Evolutionary conservation across 2,329 filamentous ascomycete genomes (phyloP), one percentile per base, ranked within the genome.

Genomic region (Xylariaceae sp.): DNA sequence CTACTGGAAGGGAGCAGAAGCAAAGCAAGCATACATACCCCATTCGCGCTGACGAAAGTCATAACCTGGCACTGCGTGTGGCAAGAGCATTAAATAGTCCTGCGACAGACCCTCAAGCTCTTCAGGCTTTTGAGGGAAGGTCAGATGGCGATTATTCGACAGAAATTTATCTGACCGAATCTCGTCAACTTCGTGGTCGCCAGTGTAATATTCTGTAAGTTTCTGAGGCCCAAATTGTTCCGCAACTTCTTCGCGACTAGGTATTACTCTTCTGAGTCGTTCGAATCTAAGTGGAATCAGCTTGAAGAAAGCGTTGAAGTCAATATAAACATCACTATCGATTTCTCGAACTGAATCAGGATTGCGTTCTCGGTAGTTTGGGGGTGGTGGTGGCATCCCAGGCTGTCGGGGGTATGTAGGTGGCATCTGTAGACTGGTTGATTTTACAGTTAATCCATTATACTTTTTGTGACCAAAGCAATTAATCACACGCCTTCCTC

Each of bases 391-490:
- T n/a, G n/a, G n/a, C n/a, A n/a, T n/a, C n/a, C n/a, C n/a, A n/a
- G n/a, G n/a, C n/a, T n/a, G n/a, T n/a, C n/a, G n/a, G n/a, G n/a
- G n/a, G n/a, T n/a, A n/a, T n/a, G 11, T 7, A 7, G 11, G 33
- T n/a, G 11, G 8, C 33, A 7, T 8, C 7, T 20, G 11, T 7
- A 7, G 7, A 7, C 33, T 10, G 33, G 8, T 15, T 37, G 16
- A 37, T 37, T 37, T 16, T 7, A 30, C 27, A 37, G 33, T 37
- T 8, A 37, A 10, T 9, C 21, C 42, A 18, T 40, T 20, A 33
- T 48, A 53, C 33, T 30, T 47, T 20, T 45, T 1, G 16, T 47
- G 50, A 13, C 50, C 50, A 16, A 37, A 33, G 32, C 23, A 48
- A 4, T 32, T 16, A 7, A 48, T n/a, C 8, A 48, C 30, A 15